phyloP scores from a whole-genome alignment of 805 yeast species.

The fission yeast (Schizosaccharomyces pombe) region DNA sequence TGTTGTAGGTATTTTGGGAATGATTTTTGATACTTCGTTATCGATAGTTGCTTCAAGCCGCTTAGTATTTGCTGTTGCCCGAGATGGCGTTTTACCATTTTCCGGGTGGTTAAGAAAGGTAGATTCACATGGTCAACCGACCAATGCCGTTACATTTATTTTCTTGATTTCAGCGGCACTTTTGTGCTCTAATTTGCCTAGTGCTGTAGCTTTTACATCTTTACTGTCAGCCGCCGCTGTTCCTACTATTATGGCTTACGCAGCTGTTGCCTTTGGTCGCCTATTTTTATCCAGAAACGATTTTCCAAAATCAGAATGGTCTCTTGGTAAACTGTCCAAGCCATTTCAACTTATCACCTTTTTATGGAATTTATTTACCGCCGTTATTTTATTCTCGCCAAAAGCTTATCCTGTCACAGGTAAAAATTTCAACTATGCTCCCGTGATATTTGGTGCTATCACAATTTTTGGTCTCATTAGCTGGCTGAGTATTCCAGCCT shows the following conservation, averaged over 20 bases:
- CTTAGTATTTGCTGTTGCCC: constrained; percentile 11
- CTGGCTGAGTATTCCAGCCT: constrained; percentile 8
- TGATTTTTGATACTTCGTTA: constrained; percentile 7
- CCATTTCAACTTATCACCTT: constrained; percentile 10
- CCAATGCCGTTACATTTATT: constrained; percentile 9
- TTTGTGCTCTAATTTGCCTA: constrained; percentile 10
- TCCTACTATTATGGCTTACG: constrained; percentile 11
- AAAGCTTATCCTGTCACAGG: constrained; percentile 10
- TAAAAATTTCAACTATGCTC: constrained; percentile 10
- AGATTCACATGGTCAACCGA: constrained; percentile 10
- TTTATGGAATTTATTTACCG: constrained; percentile 9
- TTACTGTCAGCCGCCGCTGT: constrained; percentile 11
- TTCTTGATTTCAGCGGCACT: constrained; percentile 10
- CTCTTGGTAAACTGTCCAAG: constrained; percentile 9
- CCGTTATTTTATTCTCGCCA: constrained; percentile 10
- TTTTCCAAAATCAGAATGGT: constrained; percentile 7
- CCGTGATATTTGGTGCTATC: constrained; percentile 9
- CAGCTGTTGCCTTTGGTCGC: constrained; percentile 10
- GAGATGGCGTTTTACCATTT: constrained; percentile 12
- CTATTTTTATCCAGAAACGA: constrained; percentile 7
- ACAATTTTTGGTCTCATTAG: constrained; percentile 9
- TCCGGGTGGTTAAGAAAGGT: constrained; percentile 9
- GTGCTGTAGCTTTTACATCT: constrained; percentile 11
- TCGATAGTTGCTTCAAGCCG: constrained; percentile 11
- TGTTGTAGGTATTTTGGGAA: constrained; percentile 7